phyloP scores from a whole-genome alignment of 306 rosid species.

The Medicago truncatula region MtrunA17r5.0-ANR NC_053043.1:44160001-44160500 shows the following conservation, averaged over 20 bases:
- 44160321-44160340: constrained; percentile 17
- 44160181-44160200: background rate
- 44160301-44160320: background rate
- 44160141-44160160: background rate
- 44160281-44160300: background rate
- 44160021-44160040: background rate
- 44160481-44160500: background rate
- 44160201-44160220: background rate
- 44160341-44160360: background rate
- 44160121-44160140: background rate
- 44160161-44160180: background rate
- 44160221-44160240: background rate
- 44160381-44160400: background rate
- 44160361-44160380: background rate
- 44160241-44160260: background rate
- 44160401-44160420: constrained; percentile 12
- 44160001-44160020: background rate
- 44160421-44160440: background rate
- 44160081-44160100: background rate
- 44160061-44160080: background rate
- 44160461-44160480: background rate
- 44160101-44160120: background rate
- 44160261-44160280: background rate
- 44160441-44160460: background rate
- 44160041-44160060: background rate